A percentile compares a stretch with the other conserved stretches of the same genome.
Conservation (phyloP, 768 basidiomycete genomes). For the Suillus plorans region DNA sequence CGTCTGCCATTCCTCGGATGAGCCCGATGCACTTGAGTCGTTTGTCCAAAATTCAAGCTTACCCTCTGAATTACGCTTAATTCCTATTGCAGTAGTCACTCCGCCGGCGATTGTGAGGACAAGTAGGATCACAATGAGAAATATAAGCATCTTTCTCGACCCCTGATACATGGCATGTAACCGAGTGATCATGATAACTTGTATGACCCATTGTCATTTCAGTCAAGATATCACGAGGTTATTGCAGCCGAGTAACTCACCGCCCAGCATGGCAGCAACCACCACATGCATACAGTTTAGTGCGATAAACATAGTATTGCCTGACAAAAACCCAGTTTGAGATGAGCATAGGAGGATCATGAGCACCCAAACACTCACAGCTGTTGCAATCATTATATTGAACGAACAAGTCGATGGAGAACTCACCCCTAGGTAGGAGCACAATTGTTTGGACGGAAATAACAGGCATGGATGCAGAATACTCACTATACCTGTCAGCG, state of each 20-base stretch:
- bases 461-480: background rate
- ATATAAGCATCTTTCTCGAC: background rate
- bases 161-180: slow-evolving; percentile 1
- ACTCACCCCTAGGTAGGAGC: background rate
- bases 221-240: background rate
- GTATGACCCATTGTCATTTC: background rate
- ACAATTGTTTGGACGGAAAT: background rate
- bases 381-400: background rate
- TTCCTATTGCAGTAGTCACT: background rate
- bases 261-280: background rate
- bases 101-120: background rate
- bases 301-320: background rate
- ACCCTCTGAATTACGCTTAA: background rate
- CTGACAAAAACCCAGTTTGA: background rate
- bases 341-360: background rate
- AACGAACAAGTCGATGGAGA: background rate
- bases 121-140: background rate
- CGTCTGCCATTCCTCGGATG: background rate
- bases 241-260: background rate
- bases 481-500: background rate
- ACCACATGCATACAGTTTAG: background rate
- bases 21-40: background rate
- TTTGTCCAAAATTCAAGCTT: background rate
- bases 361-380: background rate
- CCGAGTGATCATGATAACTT: slow-evolving; percentile 1